Evolutionary conservation across 73 alveolate genomes (phyloP).

Genomic region (Tetrahymena thermophila): DNA sequence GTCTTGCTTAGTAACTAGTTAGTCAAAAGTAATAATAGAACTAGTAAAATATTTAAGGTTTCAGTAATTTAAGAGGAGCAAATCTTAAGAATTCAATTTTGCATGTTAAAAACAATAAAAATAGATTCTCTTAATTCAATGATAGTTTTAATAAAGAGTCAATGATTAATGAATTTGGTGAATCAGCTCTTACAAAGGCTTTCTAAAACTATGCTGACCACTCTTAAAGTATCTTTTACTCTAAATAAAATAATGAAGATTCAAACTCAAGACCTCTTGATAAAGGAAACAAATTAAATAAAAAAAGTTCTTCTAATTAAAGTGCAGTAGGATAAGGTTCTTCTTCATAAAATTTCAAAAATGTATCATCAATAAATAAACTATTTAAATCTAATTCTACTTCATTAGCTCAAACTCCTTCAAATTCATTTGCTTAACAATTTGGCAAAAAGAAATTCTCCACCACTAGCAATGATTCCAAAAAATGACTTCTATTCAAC

Average conservation of each 20-base stretch:
- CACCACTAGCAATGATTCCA: not conserved
- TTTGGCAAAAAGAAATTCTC: not conserved
- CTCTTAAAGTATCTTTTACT: not conserved
- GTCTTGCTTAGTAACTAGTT: not conserved
- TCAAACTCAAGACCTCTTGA: not conserved
- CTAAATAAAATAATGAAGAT: not conserved
- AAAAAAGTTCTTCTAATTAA: not conserved
- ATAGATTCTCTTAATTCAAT: not conserved
- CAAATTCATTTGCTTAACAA: not conserved
- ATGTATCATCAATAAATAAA: not conserved
- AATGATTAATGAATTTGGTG: not conserved
- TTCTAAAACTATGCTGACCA: not conserved
- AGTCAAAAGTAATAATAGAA: not conserved
- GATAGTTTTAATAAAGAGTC: not conserved
- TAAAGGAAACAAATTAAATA: not conserved
- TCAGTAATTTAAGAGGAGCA: not conserved
- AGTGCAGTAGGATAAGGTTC: not conserved
- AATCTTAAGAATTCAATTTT: not conserved
- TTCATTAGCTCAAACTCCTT: not conserved
- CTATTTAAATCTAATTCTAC: not conserved
- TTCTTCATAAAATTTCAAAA: not conserved
- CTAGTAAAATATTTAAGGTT: not conserved
- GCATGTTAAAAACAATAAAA: not conserved
- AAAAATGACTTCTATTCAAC: not conserved
- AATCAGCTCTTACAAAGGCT: not conserved